Evolutionary conservation across 805 yeast species (phyloP).

Genomic region (Metschnikowia baotianmanensis): DNA sequence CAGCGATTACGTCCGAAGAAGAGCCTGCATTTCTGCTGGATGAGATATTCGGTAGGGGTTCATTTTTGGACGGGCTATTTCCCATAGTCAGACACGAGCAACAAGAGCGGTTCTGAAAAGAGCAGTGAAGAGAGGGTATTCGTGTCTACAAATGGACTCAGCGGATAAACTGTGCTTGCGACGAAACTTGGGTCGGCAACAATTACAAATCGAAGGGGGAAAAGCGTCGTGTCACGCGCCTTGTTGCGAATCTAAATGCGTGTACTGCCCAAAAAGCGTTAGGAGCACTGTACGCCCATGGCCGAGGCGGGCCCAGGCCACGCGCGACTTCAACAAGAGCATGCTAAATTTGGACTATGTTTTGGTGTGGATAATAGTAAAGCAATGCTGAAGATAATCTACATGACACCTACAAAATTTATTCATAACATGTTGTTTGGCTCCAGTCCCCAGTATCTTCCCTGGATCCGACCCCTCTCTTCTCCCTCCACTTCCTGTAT

Average conservation of each 20-base stretch:
- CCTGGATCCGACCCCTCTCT: too few relatives aligned
- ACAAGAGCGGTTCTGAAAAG: background rate
- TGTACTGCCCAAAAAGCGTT: conserved; percentile 1
- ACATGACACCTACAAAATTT: too few relatives aligned
- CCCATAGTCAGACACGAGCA: conserved; percentile 41
- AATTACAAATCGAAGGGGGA: background rate
- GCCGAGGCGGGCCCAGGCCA: background rate
- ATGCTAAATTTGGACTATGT: too few relatives aligned
- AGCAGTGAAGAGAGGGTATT: background rate
- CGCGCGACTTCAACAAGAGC: too few relatives aligned
- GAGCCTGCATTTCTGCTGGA: conserved; percentile 26
- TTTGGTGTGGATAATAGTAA: too few relatives aligned
- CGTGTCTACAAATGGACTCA: too few relatives aligned
- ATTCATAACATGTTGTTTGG: too few relatives aligned
- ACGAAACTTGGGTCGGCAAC: background rate
- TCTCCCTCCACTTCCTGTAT: too few relatives aligned
- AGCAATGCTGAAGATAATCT: too few relatives aligned
- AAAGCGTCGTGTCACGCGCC: conserved; percentile 10
- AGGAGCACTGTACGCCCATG: background rate
- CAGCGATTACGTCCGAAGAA: conserved; percentile 26
- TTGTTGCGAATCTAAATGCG: conserved; percentile 4
- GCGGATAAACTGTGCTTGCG: background rate
- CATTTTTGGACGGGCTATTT: conserved; percentile 62
- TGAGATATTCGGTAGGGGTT: conserved; percentile 45
- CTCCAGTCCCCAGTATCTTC: too few relatives aligned